Evolutionary conservation across 139 green algal species (phyloP).

Genomic region (Picochlorum sp.): DNA sequence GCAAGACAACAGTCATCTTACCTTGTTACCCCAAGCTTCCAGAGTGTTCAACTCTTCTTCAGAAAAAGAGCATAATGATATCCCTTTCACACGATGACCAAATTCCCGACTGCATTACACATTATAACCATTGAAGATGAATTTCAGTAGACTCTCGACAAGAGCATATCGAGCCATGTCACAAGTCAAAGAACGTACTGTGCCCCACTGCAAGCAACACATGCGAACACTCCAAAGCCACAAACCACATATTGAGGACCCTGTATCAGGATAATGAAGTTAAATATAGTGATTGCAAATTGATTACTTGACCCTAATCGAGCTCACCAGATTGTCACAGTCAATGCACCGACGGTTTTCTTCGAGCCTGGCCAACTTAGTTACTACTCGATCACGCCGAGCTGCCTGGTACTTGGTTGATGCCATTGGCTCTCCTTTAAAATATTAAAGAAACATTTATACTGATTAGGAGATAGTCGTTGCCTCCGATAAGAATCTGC

Average conservation of each 20-base stretch:
- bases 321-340: constrained; percentile 33
- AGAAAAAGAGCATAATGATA: constrained; percentile 67
- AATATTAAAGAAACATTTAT: too few relatives aligned
- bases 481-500: too few relatives aligned
- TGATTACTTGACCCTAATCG: not conserved
- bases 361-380: constrained; percentile 13
- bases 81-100: constrained; percentile 64
- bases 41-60: constrained; percentile 54
- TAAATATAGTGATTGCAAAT: not conserved
- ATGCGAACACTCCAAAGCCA: constrained; percentile 63
- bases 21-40: constrained; percentile 55
- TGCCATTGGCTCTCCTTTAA: too few relatives aligned
- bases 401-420: not conserved
- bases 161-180: not conserved
- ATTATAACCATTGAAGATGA: not conserved
- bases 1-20: too few relatives aligned
- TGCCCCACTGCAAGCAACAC: constrained; percentile 56
- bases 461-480: too few relatives aligned
- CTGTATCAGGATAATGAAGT: constrained; percentile 29
- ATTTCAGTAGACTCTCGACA: too few relatives aligned
- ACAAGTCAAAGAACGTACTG: constrained; percentile 54
- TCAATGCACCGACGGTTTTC: constrained; percentile 46
- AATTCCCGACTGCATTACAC: constrained; percentile 57
- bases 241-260: constrained; percentile 67
- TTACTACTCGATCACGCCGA: constrained; percentile 25